These are phyloP conservation scores for Quercus agrifolia DNA, from an alignment of 306 rosid genomes.

Conservation along the genomic window DNA sequence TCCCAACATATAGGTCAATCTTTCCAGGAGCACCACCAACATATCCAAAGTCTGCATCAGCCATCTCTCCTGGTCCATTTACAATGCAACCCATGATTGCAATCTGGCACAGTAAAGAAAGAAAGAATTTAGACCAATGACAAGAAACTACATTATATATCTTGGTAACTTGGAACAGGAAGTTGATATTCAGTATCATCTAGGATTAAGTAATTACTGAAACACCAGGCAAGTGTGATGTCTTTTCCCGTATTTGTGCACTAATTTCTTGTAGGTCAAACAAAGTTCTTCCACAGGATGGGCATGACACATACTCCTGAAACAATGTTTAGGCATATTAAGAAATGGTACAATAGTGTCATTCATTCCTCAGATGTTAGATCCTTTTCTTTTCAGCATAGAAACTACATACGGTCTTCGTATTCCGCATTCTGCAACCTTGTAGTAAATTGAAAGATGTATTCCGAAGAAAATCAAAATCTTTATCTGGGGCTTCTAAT, in stretches of 20 bases:
- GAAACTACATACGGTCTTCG: slow-evolving; percentile 71
- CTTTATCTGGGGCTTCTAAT: slow-evolving; percentile 78
- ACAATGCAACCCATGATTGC: slow-evolving; percentile 99
- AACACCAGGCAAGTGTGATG: slow-evolving; percentile 94
- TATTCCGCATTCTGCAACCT: slow-evolving; percentile 99
- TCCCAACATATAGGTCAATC: slow-evolving; percentile 97
- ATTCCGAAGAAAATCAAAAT: slow-evolving; percentile 79
- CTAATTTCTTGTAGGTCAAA: slow-evolving; percentile 97
- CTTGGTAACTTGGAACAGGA: background rate
- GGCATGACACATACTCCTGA: slow-evolving; percentile 98
- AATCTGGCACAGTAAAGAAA: slow-evolving; percentile 47
- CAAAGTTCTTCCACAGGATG: slow-evolving; percentile 98
- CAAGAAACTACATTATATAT: background rate
- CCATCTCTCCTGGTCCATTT: slow-evolving; percentile 99
- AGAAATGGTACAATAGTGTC: background rate
- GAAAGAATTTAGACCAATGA: background rate
- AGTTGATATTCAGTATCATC: slow-evolving; percentile 5
- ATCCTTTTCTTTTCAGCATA: background rate
- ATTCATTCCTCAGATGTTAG: background rate
- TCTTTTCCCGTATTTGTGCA: slow-evolving; percentile 90
- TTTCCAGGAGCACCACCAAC: slow-evolving; percentile 98
- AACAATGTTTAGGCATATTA: slow-evolving; percentile 21
- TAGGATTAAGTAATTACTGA: slow-evolving; percentile 48
- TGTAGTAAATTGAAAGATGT: slow-evolving; percentile 97
- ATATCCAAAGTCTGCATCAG: slow-evolving; percentile 98